Conservation (phyloP, 805 yeast species). For the Myxozyma melibiosi region DNA sequence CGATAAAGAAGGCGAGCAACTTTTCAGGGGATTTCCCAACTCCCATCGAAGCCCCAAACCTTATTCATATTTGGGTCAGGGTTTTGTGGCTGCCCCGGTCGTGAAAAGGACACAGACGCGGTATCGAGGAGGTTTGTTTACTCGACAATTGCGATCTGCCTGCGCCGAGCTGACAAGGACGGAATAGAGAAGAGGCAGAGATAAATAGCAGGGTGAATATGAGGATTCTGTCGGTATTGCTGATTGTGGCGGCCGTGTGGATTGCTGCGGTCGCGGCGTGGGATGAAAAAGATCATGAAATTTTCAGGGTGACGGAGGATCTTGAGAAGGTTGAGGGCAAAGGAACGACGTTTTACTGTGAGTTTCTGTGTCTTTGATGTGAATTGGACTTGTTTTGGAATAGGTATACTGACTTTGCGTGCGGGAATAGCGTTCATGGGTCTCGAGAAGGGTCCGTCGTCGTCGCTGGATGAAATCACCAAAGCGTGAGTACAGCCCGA, state of each 20-base stretch:
- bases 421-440: constrained; percentile 43
- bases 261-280: constrained; percentile 43
- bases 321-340: constrained; percentile 63
- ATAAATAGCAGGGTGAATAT: too few species aligned
- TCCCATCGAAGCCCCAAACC: background rate
- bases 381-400: background rate
- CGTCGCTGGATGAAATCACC: constrained; percentile 40
- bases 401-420: background rate
- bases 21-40: constrained; percentile 6
- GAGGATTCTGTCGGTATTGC: constrained; percentile 1
- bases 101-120: background rate
- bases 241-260: constrained; percentile 2
- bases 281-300: constrained; percentile 74
- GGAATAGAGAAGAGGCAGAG: too few species aligned
- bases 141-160: too few species aligned
- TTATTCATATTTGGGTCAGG: too few species aligned
- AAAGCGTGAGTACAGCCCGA: constrained; percentile 37
- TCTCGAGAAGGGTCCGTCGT: constrained; percentile 50
- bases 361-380: constrained; percentile 44
- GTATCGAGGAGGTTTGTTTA: background rate
- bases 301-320: constrained; percentile 70
- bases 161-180: too few species aligned
- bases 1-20: too few species aligned
- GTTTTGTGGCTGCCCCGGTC: too few species aligned
- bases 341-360: constrained; percentile 66